These are phyloP conservation scores for Aschersonia sp. DNA, from an alignment of 2,329 filamentous ascomycete species.

Conservation along the genomic window DNA sequence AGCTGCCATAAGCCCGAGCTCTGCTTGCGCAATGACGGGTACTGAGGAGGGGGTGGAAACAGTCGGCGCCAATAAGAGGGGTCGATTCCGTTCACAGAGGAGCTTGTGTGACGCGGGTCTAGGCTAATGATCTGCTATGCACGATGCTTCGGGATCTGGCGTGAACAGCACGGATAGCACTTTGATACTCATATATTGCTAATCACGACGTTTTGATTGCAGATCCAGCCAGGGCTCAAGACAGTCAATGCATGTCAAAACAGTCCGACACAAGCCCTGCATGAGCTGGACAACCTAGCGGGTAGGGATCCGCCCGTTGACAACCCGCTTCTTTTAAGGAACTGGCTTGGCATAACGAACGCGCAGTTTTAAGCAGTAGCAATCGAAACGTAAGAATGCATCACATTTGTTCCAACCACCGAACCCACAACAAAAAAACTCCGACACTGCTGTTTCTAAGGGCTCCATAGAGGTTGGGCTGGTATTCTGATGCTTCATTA, in stretches of 20 bases:
- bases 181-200: neutral
- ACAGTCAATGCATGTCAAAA: neutral
- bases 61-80: neutral
- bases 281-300: neutral
- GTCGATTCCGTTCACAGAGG: neutral
- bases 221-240: too few relatives aligned
- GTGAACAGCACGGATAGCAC: neutral
- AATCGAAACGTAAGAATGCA: neutral
- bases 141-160: neutral
- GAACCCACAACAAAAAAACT: too few relatives aligned
- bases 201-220: too few relatives aligned
- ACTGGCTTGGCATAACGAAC: neutral
- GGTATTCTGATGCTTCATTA: too few relatives aligned
- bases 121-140: neutral
- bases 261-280: neutral
- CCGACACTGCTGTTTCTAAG: too few relatives aligned
- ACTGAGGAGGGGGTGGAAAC: neutral
- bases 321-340: neutral
- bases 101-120: neutral
- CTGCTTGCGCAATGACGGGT: neutral
- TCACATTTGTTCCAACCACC: too few relatives aligned
- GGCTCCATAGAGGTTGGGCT: too few relatives aligned
- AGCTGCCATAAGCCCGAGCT: neutral
- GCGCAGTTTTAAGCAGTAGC: neutral
- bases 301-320: neutral